Percentiles rank a stretch among this genome's conserved stretches.
phyloP scores from a whole-genome alignment of 441 rosid species.

The Erodium texanum region DNA sequence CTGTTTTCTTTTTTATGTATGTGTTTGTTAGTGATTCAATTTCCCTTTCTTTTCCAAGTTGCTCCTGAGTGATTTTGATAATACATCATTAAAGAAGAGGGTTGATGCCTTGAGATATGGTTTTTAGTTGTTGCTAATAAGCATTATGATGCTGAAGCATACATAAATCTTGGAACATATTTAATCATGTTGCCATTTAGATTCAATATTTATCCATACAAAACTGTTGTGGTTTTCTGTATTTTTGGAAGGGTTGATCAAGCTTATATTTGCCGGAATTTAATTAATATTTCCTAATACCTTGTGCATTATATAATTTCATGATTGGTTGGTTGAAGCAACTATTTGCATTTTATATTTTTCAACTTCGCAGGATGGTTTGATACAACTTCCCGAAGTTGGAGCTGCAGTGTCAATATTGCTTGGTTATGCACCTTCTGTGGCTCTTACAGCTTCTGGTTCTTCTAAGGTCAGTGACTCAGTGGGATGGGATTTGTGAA shows the following conservation, averaged over 20 bases:
- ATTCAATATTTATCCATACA: too few species aligned
- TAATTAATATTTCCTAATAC: not conserved
- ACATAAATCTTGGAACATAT: too few species aligned
- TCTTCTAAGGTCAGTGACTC: constrained; percentile 83
- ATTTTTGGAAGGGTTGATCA: not conserved
- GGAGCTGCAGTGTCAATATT: constrained; percentile 72
- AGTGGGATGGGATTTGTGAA: not conserved
- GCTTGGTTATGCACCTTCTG: constrained; percentile 73
- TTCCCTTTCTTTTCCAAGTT: too few species aligned
- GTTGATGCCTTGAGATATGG: too few species aligned
- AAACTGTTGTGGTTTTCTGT: not conserved
- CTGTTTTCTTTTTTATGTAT: too few species aligned
- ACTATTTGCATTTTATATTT: constrained; percentile 10
- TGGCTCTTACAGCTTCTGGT: constrained; percentile 59
- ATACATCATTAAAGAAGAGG: too few species aligned
- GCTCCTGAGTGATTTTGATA: too few species aligned
- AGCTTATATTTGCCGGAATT: not conserved
- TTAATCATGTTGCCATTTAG: too few species aligned
- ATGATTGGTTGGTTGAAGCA: not conserved
- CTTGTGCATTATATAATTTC: not conserved
- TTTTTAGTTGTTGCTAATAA: too few species aligned
- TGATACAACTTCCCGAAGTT: constrained; percentile 44
- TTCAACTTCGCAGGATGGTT: constrained; percentile 27
- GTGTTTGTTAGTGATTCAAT: too few species aligned
- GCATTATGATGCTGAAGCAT: too few species aligned